Conservation (phyloP, 345 rosid genomes). For the Moricandia moricandioides region DNA sequence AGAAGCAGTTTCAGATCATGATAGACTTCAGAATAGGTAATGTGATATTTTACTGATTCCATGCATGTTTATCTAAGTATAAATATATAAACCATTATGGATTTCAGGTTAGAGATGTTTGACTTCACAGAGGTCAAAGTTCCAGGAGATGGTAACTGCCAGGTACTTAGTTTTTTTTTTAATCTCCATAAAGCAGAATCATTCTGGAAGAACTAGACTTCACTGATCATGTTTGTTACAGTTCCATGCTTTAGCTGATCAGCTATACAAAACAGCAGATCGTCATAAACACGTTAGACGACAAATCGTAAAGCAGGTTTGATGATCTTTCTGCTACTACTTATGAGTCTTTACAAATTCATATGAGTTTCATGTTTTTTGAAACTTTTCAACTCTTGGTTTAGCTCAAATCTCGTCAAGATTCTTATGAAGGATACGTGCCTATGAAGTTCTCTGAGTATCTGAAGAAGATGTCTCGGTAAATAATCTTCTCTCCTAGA, state of each 20-base stretch:
- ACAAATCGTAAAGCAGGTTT: slow-evolving; percentile 64
- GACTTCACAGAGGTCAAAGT: slow-evolving; percentile 33
- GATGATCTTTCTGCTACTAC: slow-evolving; percentile 13
- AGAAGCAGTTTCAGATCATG: slow-evolving; percentile 94
- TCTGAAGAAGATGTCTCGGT: slow-evolving; percentile 72
- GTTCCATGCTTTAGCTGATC: slow-evolving; percentile 82
- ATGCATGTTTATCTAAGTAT: not conserved
- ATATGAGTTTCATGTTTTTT: slow-evolving; percentile 4
- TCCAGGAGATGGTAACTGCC: slow-evolving; percentile 42
- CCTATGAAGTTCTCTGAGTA: slow-evolving; percentile 80
- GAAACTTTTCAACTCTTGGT: not conserved
- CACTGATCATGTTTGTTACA: slow-evolving; percentile 10
- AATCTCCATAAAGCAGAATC: not conserved
- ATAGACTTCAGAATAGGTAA: slow-evolving; percentile 77
- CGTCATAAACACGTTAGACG: slow-evolving; percentile 58
- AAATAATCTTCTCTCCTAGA: slow-evolving; percentile 1
- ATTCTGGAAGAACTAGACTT: not conserved
- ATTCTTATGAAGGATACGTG: slow-evolving; percentile 69
- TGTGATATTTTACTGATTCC: not conserved
- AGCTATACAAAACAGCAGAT: slow-evolving; percentile 56
- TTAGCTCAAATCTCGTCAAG: slow-evolving; percentile 64
- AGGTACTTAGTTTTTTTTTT: not conserved
- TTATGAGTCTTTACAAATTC: not conserved
- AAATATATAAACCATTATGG: not conserved
- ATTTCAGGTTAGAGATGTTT: slow-evolving; percentile 37